Evolutionary conservation across 2,329 filamentous ascomycete genomes (phyloP).

Genomic region (Paecilomyces sp.): DNA sequence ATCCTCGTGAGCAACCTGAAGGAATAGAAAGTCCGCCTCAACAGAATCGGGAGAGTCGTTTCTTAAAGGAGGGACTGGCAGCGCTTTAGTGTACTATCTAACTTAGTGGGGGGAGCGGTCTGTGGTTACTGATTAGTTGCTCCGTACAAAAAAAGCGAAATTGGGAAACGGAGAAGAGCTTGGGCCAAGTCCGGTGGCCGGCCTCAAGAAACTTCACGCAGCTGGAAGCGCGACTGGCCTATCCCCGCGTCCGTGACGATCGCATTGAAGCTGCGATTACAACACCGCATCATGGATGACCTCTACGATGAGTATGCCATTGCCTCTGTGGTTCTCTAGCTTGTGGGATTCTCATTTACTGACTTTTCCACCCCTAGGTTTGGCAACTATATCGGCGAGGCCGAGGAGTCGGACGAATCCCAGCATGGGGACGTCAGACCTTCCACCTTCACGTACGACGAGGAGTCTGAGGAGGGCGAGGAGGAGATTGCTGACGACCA

Average conservation of each 20-base stretch:
- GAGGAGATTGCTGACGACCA: conserved; percentile 61
- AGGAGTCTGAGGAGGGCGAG: conserved; percentile 58
- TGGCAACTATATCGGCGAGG: conserved; percentile 96
- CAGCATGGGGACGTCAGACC: conserved; percentile 65
- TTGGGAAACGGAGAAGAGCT: not conserved
- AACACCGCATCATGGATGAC: conserved; percentile 65
- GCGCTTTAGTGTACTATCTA: not conserved
- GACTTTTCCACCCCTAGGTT: conserved; percentile 54
- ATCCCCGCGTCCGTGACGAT: not conserved
- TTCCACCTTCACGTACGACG: conserved; percentile 71
- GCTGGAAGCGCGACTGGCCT: not conserved
- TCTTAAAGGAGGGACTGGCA: not conserved
- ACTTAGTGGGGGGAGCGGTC: not conserved
- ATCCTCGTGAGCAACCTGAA: not conserved
- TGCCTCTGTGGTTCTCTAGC: not conserved
- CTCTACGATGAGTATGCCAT: conserved; percentile 79
- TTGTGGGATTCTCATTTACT: conserved; percentile 8
- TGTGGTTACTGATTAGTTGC: not conserved
- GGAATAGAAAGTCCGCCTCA: not conserved
- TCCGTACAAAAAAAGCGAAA: not conserved
- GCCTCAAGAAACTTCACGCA: not conserved
- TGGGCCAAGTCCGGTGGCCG: not conserved
- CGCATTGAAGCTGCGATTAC: not conserved
- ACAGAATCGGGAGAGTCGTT: not conserved
- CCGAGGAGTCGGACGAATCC: conserved; percentile 78